Base-by-base conservation (phyloP, 108 stramenopile species). In the Pelagomonas calceolata region DNA sequence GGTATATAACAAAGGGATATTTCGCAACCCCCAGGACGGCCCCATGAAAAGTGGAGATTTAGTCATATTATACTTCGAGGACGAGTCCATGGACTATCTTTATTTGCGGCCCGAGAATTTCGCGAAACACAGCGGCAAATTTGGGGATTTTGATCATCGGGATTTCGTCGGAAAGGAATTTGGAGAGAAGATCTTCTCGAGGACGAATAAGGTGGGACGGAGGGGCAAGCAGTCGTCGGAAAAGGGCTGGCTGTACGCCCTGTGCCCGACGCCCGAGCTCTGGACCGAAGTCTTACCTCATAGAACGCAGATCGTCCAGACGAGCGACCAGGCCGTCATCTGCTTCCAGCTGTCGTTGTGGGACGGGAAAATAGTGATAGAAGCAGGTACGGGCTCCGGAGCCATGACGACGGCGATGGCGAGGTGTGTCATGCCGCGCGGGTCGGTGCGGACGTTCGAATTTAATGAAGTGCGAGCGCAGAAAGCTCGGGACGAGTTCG, bases 251-350 rank as follows among this genome's bases (percentile, higher is more conserved):
- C 66, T 86, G 26, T 92, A 88, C 66, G 65, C 93, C 34, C 76
- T 97, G 35, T 81, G 86, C 46, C 90, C 93, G 26, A 94, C 95
- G 31, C 90, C 94, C 0, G 96, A 97, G 77, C 70, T 95, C 36
- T 97, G 94, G 94, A 74, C 86, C 36, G 81, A 82, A n/a, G 84
- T 81, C 37, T 67, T 94, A 44, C 84, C 81, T 17, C 92, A 93
- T 77, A 84, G 96, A 44, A 97, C 96, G 14, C 94, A 95, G 72
- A 94, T 97, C 75, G 86, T 94, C 16, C 92, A 94, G 73, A 87
- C 89, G 67, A 71, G 94, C 36, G 93, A 97, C 82, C 85, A 88
- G 31, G 79, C 81, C 64, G 88, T 91, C 82, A 90, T 97, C 46
- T 77, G 84, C 1, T 85, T 83, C 65, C 76, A 91, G 34, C 78